Conservation (phyloP, 805 yeast species). For the Metschnikowia sp. region DNA sequence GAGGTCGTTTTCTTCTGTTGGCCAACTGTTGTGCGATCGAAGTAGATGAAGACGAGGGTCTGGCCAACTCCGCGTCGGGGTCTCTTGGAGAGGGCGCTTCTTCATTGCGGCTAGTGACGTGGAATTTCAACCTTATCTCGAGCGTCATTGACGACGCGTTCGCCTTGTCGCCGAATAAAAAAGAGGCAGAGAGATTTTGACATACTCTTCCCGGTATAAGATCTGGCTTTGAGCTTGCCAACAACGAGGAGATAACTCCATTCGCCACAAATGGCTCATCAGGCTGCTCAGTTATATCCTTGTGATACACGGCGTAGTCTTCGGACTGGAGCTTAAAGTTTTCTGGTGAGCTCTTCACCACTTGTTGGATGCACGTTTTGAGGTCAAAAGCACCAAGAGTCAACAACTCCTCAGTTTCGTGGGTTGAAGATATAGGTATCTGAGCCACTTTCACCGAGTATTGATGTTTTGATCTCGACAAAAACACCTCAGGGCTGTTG, state of each 20-base stretch:
- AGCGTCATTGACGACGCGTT: constrained; percentile 45
- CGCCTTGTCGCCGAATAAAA: constrained; percentile 32
- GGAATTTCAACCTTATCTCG: constrained; percentile 53
- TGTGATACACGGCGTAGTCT: constrained; percentile 45
- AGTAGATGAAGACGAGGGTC: background rate
- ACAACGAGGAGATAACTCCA: constrained; percentile 35
- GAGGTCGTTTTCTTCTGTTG: constrained; percentile 10
- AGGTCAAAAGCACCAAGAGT: constrained; percentile 43
- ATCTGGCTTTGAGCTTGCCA: constrained; percentile 23
- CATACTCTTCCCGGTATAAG: constrained; percentile 54
- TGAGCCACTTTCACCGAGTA: constrained; percentile 37
- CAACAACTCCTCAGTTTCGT: constrained; percentile 26
- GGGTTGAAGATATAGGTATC: constrained; percentile 25
- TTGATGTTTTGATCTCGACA: constrained; percentile 35
- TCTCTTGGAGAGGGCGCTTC: constrained; percentile 5
- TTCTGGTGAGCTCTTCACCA: constrained; percentile 39
- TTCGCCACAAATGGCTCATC: constrained; percentile 46
- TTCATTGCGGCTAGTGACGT: constrained; percentile 29
- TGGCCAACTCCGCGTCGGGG: constrained; percentile 5
- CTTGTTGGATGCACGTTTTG: constrained; percentile 36
- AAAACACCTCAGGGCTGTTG: constrained; percentile 40
- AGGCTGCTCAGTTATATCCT: constrained; percentile 46
- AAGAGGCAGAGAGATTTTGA: constrained; percentile 50
- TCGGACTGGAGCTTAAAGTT: constrained; percentile 37
- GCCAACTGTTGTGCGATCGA: constrained; percentile 4